Percentiles rank a stretch among this genome's conserved stretches.
Evolutionary conservation across 352 stramenopile species (phyloP).

Genomic region (Phytophthora pluvialis): DNA sequence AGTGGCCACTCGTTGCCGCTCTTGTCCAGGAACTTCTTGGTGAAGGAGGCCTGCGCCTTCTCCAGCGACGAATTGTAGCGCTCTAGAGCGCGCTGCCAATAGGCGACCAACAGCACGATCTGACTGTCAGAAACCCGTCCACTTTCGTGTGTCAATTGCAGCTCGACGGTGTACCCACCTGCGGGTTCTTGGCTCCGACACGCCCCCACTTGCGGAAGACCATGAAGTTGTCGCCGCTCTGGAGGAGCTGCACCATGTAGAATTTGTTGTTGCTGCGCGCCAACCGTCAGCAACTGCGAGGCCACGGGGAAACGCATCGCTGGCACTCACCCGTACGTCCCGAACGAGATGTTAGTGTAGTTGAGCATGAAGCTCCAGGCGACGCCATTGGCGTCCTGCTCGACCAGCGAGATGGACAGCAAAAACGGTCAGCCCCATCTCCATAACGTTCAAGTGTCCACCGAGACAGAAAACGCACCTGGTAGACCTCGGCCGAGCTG

Average conservation of each 20-base stretch:
- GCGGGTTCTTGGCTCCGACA: slow-evolving; percentile 67
- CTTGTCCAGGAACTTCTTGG: slow-evolving; percentile 70
- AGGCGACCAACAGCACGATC: not conserved
- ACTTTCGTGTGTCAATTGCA: no score
- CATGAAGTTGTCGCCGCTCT: slow-evolving; percentile 47
- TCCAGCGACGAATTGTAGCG: slow-evolving; percentile 51
- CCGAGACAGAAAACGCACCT: slow-evolving; percentile 16
- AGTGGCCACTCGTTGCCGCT: slow-evolving; percentile 74
- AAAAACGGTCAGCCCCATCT: slow-evolving; percentile 5
- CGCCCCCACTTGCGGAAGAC: slow-evolving; percentile 79
- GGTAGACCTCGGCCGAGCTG: slow-evolving; percentile 33
- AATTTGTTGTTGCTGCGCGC: slow-evolving; percentile 78
- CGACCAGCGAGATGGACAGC: slow-evolving; percentile 1
- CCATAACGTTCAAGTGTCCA: not conserved
- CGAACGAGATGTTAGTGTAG: slow-evolving; percentile 58
- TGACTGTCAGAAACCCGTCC: no score
- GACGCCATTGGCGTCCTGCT: slow-evolving; percentile 37
- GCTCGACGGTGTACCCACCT: slow-evolving; percentile 30
- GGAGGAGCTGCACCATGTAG: slow-evolving; percentile 75
- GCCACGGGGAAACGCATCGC: not conserved
- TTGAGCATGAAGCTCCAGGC: slow-evolving; percentile 59
- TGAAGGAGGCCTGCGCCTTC: slow-evolving; percentile 59
- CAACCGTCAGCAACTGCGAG: slow-evolving; percentile 1
- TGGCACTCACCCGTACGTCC: slow-evolving; percentile 46
- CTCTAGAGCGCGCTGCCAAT: slow-evolving; percentile 40